These are phyloP conservation scores for Myxozyma neglecta DNA, from an alignment of 805 yeast species.

Conservation along the genomic window DNA sequence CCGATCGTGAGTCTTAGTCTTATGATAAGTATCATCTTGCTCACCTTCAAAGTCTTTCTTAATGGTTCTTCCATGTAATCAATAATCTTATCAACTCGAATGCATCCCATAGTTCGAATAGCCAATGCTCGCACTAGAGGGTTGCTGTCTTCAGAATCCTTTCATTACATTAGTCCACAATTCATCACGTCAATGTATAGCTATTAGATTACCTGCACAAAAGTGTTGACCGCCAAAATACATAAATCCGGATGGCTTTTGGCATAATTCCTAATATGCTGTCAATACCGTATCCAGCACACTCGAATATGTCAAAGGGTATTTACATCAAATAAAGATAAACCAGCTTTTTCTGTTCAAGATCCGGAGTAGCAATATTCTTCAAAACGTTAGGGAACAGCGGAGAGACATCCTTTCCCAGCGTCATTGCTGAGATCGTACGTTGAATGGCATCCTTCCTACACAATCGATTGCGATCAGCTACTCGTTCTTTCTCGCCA, in stretches of 20 bases:
- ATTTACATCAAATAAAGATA: conserved; percentile 78
- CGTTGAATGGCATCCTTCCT: conserved; percentile 95
- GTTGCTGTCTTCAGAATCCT: conserved; percentile 92
- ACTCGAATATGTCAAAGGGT: not conserved
- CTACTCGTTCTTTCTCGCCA: not conserved
- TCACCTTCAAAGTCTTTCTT: conserved; percentile 64
- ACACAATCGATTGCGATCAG: not conserved
- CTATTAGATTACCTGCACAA: conserved; percentile 54
- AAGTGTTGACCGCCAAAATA: conserved; percentile 93
- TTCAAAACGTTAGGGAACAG: conserved; percentile 94
- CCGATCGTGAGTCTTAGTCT: not conserved
- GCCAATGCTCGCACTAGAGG: conserved; percentile 96
- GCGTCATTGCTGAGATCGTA: conserved; percentile 97
- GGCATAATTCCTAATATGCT: conserved; percentile 66
- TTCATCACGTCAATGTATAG: not conserved
- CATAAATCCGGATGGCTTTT: conserved; percentile 94
- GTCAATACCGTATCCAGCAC: not conserved
- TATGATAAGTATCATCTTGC: not conserved
- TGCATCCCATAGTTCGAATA: conserved; percentile 97
- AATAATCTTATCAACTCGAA: conserved; percentile 90
- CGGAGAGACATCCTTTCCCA: conserved; percentile 93
- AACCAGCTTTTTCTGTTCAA: conserved; percentile 94
- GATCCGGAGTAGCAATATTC: conserved; percentile 93
- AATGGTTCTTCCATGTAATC: conserved; percentile 92
- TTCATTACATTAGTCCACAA: not conserved